Base-by-base conservation (phyloP, 2,329 filamentous ascomycete genomes). In the Cladophialophora bantiana region DNA sequence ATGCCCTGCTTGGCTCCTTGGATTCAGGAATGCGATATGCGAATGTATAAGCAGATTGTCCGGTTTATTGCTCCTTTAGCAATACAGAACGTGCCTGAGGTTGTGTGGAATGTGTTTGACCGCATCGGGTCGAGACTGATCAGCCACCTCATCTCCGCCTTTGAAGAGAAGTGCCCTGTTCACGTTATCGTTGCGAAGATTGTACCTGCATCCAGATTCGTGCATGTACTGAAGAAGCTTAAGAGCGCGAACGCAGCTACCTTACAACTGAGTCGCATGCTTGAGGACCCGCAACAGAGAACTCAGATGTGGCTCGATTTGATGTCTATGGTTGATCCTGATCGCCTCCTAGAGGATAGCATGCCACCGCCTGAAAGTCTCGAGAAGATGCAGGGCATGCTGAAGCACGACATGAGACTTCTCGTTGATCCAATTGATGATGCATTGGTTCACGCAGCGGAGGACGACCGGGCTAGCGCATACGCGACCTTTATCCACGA, bases 31-130 rank as follows among this genome's bases (percentile, higher is more conserved):
- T 97, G 93, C 76, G 95, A 99, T 77, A 96, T 95, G 80, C 85
- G 94, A 38, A 91, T 97, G 81, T 99, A 99, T 77, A 93, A 98
- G 77, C 93, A 94, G 72, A 97, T 98, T 91, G 93, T 97, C 81
- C 89, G 90, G 62, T 96, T 97, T 68, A 88, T 98, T 48, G 91
- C 92, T 0, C 89, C 90, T n/a, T 84, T 98, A 48, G 95, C 93
- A 3, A 85, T 97, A 7, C 94, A 98, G 77, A 94, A 97, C 13
- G 90, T 96, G 3, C 95, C 95, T 1, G 92, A 94, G 66, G 86
- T 90, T 3, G 94, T 98, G 6, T 84, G 97, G 66, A 92, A 94
- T 74, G 93, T 94, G 1, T 86, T 99, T 36, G 88, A 92, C 72
- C 94, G 89, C 72, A 96, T 99, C 65, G 94, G 93, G 0, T 89